phyloP scores from a whole-genome alignment of 169 alveolate genomes.

The Cryptosporidium ubiquitum region DNA sequence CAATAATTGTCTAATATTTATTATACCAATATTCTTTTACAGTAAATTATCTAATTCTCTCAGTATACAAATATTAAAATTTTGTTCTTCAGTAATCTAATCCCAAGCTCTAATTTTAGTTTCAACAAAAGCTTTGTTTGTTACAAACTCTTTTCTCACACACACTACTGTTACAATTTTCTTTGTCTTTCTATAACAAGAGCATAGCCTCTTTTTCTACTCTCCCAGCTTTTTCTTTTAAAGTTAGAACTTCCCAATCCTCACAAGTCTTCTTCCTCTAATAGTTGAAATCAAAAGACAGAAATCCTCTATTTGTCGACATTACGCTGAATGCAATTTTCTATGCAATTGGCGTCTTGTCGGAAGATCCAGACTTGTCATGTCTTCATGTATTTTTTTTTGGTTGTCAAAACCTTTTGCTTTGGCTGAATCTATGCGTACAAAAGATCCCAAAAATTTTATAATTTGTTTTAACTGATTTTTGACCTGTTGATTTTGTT shows the following conservation, averaged over 20 bases:
- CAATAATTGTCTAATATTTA: neutral
- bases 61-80: neutral
- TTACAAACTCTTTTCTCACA: neutral
- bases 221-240: neutral
- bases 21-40: neutral
- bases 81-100: neutral
- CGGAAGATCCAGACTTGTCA: slow-evolving; percentile 75
- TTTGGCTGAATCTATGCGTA: neutral
- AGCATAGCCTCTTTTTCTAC: slow-evolving; percentile 33
- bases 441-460: neutral
- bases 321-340: slow-evolving; percentile 72
- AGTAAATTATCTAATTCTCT: too few species aligned
- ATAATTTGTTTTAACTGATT: neutral
- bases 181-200: neutral
- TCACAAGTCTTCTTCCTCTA: slow-evolving; percentile 28
- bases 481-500: neutral
- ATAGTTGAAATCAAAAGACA: slow-evolving; percentile 10
- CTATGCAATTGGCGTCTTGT: slow-evolving; percentile 74
- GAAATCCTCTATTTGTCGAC: slow-evolving; percentile 64
- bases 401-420: neutral
- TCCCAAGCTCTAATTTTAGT: neutral
- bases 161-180: slow-evolving; percentile 15
- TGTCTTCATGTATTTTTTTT: slow-evolving; percentile 58
- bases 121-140: slow-evolving; percentile 15
- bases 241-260: slow-evolving; percentile 37